Base-by-base conservation (phyloP, 2,329 filamentous ascomycete species). In the Cadophora luteo-olivacea region DNA sequence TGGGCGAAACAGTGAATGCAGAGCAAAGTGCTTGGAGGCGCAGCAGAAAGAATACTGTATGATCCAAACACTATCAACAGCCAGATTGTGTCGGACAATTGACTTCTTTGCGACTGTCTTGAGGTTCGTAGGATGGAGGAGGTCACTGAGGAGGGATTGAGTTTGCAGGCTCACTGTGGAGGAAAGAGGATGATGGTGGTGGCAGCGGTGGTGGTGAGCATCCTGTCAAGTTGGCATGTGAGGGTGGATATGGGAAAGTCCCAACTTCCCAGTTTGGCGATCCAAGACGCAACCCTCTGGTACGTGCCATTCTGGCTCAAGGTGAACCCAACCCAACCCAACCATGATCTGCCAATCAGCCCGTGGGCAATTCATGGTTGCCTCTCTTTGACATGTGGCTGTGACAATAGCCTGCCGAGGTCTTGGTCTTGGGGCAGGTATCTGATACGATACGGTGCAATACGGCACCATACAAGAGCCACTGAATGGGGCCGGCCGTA, bases 21-120 rank as follows among this genome's bases (percentile, higher is more conserved):
- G n/a, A 11, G 57, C 11, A 60, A 11, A 51, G 48, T 25, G 64
- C 16, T 61, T 33, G 54, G 51, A 65, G 61, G 61, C 64, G 57
- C 63, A 65, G 64, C 61, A 65, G 41, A 51, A 48, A 61, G 57
- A 36, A 58, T 60, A 25, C n/a, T 45, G 36, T 25, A 45, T 22
- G 19, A 64, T 41, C 14, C 25, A 64, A 54, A 48, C 29, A 54
- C 29, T 52, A 48, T 62, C 41, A 24, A 62, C n/a, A 60, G 19
- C 12, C 19, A 62, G 41, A 33, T 62, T 33, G 29, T 33, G 24
- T 11, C 14, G 3, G 5, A 48, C 24, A 51, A 49, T 33, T 62
- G 60, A 51, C 29, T 60, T 45, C 12, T 22, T 60, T 25, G 36
- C 57, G 16, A 14, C 29, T n/a, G 29, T 33, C 52, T 55, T 55